A percentile compares a stretch with the other conserved stretches of the same genome.
phyloP scores from a whole-genome alignment of 2,329 filamentous ascomycete genomes.

The Penicillium thymicola region DNA sequence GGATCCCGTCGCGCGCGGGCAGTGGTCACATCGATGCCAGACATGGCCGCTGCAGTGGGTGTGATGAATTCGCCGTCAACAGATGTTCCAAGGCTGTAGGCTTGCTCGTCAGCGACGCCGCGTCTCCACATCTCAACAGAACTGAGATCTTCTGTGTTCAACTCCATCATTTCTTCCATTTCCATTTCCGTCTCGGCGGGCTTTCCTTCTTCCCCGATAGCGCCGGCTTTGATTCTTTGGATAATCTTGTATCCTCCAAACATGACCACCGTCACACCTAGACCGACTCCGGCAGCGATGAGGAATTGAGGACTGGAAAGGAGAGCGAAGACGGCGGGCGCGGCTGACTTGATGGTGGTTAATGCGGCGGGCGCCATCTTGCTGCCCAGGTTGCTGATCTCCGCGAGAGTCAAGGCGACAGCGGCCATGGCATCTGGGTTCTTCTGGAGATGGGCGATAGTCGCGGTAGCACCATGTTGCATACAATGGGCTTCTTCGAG shows the following conservation, averaged over 20 bases:
- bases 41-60: constrained; percentile 52
- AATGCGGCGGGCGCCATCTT: constrained; percentile 85
- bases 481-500: constrained; percentile 86
- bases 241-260: constrained; percentile 97
- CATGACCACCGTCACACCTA: constrained; percentile 92
- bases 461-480: constrained; percentile 77
- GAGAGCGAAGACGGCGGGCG: constrained; percentile 81
- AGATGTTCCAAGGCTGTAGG: constrained; percentile 54
- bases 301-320: constrained; percentile 90
- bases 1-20: constrained; percentile 31
- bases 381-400: constrained; percentile 75
- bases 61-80: constrained; percentile 66
- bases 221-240: constrained; percentile 65
- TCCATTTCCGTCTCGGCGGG: constrained; percentile 15
- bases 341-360: constrained; percentile 69
- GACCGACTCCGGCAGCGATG: constrained; percentile 82
- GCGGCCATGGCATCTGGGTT: constrained; percentile 90
- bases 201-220: constrained; percentile 11
- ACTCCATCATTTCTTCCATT: constrained; percentile 57
- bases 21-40: constrained; percentile 40
- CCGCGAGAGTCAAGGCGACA: constrained; percentile 85
- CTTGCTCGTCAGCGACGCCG: constrained; percentile 59
- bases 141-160: constrained; percentile 51
- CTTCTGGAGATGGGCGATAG: constrained; percentile 74
- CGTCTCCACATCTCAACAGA: constrained; percentile 62